Evolutionary conservation across 1,284 basidiomycete genomes (phyloP).

Genomic region (Stygiomarasmius scandens): DNA sequence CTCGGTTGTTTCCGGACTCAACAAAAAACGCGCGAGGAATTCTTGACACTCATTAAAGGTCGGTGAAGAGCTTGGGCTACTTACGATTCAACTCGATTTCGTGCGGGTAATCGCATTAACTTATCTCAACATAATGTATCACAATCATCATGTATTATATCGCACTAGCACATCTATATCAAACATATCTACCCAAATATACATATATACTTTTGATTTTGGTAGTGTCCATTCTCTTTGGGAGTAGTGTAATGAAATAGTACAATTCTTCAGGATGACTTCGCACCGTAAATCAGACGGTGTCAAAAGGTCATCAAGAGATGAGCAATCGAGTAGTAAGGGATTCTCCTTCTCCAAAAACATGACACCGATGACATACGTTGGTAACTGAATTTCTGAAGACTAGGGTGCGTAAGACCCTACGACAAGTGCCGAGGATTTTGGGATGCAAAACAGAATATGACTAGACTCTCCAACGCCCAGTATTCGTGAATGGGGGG

Average conservation of each 20-base stretch:
- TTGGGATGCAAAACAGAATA: too few species aligned
- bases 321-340: background rate
- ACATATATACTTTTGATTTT: background rate
- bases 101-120: background rate
- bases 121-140: constrained; percentile 17
- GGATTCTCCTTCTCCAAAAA: background rate
- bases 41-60: constrained; percentile 76
- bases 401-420: background rate
- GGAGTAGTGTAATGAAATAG: background rate
- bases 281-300: background rate
- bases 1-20: constrained; percentile 96
- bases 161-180: background rate
- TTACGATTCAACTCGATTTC: constrained; percentile 37
- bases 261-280: background rate
- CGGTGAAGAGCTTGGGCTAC: constrained; percentile 40
- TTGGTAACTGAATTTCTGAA: background rate
- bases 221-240: background rate
- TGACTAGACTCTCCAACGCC: too few species aligned
- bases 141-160: background rate
- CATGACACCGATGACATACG: background rate
- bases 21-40: constrained; percentile 97
- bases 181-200: background rate
- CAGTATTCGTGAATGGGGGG: too few species aligned
- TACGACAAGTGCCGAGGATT: too few species aligned
- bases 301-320: background rate